Percentiles rank a stretch among this genome's conserved stretches.
Evolutionary conservation across 169 alveolate genomes (phyloP).

Genomic region (Eimeria sp.): DNA sequence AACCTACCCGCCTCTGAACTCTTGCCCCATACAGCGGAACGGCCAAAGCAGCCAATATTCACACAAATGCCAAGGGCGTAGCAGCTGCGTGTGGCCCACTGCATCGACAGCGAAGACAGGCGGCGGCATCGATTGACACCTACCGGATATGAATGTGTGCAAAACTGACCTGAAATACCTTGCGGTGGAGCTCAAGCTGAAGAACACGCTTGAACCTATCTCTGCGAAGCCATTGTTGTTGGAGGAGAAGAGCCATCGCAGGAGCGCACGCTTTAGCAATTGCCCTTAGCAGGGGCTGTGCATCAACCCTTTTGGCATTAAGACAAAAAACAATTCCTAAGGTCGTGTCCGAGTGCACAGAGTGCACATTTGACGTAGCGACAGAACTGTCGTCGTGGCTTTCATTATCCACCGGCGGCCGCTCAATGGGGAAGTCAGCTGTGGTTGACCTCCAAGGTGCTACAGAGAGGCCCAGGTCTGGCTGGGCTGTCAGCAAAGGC

Average conservation of each 20-base stretch:
- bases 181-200: slow-evolving; percentile 78
- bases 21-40: neutral
- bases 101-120: neutral
- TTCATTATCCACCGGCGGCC: slow-evolving; percentile 15
- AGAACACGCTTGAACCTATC: slow-evolving; percentile 74
- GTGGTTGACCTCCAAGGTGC: neutral
- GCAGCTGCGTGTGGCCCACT: neutral
- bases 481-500: slow-evolving; percentile 4
- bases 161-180: slow-evolving; percentile 73
- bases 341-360: slow-evolving; percentile 11
- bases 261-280: slow-evolving; percentile 45
- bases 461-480: slow-evolving; percentile 25
- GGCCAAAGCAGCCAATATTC: neutral
- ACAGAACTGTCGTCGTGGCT: neutral
- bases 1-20: neutral
- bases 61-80: neutral
- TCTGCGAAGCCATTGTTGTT: slow-evolving; percentile 76
- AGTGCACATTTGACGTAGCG: neutral
- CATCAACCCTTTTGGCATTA: slow-evolving; percentile 45
- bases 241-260: slow-evolving; percentile 51
- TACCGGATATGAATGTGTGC: no score
- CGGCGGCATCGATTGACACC: neutral
- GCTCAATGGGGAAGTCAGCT: slow-evolving; percentile 7
- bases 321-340: slow-evolving; percentile 34
- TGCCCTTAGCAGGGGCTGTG: slow-evolving; percentile 29